Conservation (phyloP, 169 alveolate species). For the Theileria luwenshuni region DNA sequence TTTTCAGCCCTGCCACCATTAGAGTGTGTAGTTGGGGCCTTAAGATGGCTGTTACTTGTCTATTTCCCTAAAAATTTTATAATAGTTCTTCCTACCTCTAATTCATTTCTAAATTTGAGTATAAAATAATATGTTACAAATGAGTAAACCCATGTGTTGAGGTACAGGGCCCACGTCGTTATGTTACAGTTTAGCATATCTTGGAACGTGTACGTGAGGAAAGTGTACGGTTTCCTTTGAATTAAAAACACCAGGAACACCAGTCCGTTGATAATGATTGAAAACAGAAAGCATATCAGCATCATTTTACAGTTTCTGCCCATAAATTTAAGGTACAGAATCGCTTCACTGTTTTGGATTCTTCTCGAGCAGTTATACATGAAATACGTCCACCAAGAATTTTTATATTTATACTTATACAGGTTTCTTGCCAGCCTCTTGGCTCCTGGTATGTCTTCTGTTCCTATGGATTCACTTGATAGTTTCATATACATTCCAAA, state of each 20-base stretch:
- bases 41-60: slow-evolving; percentile 56
- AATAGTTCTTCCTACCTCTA: slow-evolving; percentile 27
- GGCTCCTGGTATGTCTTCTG: slow-evolving; percentile 40
- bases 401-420: slow-evolving; percentile 17
- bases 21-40: slow-evolving; percentile 70
- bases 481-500: slow-evolving; percentile 2
- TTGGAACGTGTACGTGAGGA: slow-evolving; percentile 41
- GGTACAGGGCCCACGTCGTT: slow-evolving; percentile 60
- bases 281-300: slow-evolving; percentile 31
- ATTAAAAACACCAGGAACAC: slow-evolving; percentile 35
- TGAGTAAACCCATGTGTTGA: slow-evolving; percentile 63
- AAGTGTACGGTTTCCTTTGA: slow-evolving; percentile 24
- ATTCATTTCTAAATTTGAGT: slow-evolving; percentile 27
- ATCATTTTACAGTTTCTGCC: slow-evolving; percentile 50
- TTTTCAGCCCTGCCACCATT: slow-evolving; percentile 58
- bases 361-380: slow-evolving; percentile 12
- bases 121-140: slow-evolving; percentile 48
- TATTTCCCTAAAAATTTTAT: slow-evolving; percentile 13
- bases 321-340: slow-evolving; percentile 57
- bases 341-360: slow-evolving; percentile 63
- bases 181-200: slow-evolving; percentile 51
- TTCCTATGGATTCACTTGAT: slow-evolving; percentile 21
- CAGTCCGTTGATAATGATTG: slow-evolving; percentile 32
- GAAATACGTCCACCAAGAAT: slow-evolving; percentile 53
- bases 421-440: slow-evolving; percentile 15